phyloP scores from a whole-genome alignment of 176 grass and related monocot species.

The Oryza glaberrima region DNA sequence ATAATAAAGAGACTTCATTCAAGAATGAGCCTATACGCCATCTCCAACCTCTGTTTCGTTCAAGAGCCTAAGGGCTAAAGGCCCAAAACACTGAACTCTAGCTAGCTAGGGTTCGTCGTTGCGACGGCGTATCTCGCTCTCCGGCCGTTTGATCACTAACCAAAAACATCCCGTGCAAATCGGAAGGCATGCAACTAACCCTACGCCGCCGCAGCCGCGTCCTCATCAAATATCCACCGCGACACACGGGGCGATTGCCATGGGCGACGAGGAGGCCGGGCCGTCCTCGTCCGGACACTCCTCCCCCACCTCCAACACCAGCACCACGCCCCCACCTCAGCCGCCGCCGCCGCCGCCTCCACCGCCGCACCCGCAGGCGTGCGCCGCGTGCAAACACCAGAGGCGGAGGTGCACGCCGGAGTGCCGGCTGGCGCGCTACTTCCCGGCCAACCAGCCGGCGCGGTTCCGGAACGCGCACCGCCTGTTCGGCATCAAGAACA shows the following conservation, averaged over 20 bases:
- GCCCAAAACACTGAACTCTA: too few relatives aligned
- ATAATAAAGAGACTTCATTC: too few relatives aligned
- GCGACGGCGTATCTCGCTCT: background rate
- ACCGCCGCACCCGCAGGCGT: background rate
- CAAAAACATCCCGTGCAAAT: background rate
- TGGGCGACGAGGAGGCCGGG: background rate
- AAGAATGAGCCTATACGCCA: too few relatives aligned
- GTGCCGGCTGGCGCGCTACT: slow-evolving; percentile 47
- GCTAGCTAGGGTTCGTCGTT: too few relatives aligned
- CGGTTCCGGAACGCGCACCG: slow-evolving; percentile 46
- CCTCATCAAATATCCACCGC: too few relatives aligned
- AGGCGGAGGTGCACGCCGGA: slow-evolving; percentile 44
- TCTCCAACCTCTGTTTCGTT: too few relatives aligned
- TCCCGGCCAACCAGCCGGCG: slow-evolving; percentile 16
- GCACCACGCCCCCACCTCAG: background rate
- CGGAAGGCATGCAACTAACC: background rate
- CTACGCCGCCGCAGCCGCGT: background rate
- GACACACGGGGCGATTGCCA: background rate
- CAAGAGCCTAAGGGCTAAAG: too few relatives aligned
- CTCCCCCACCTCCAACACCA: background rate
- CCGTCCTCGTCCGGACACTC: background rate
- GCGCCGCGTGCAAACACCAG: slow-evolving; percentile 52
- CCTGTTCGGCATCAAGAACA: slow-evolving; percentile 52
- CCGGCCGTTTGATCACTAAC: background rate
- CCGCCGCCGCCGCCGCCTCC: background rate